Evolutionary conservation across 306 rosid genomes (phyloP).

Genomic region (Cicer bijugum): DNA sequence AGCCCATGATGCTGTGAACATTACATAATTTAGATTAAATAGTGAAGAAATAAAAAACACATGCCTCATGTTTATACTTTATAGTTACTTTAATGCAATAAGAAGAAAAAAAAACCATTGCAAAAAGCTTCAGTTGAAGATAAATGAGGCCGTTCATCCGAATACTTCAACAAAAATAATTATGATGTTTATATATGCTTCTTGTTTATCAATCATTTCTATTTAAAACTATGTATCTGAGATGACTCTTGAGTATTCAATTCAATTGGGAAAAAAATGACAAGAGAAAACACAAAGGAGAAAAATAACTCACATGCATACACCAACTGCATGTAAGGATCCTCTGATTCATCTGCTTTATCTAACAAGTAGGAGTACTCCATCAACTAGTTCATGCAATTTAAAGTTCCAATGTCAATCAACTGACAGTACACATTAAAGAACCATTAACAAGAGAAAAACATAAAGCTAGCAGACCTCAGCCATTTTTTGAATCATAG

Average conservation of each 20-base stretch:
- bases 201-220: constrained; percentile 22
- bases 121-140: constrained; percentile 13
- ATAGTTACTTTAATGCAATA: constrained; percentile 24
- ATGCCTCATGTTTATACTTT: neutral
- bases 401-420: constrained; percentile 24
- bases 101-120: constrained; percentile 26
- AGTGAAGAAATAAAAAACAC: constrained; percentile 20
- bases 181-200: constrained; percentile 28
- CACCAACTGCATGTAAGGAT: constrained; percentile 79
- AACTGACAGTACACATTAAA: constrained; percentile 16
- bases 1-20: constrained; percentile 85
- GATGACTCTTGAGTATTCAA: constrained; percentile 19
- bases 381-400: constrained; percentile 70
- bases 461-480: constrained; percentile 66
- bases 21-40: constrained; percentile 14
- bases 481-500: constrained; percentile 92
- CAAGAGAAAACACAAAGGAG: constrained; percentile 18
- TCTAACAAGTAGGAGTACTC: constrained; percentile 87
- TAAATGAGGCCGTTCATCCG: constrained; percentile 4
- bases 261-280: neutral
- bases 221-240: neutral
- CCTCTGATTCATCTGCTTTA: constrained; percentile 83
- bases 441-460: constrained; percentile 14
- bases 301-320: constrained; percentile 67
- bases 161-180: constrained; percentile 29